These are phyloP conservation scores for Colletotrichum neosansevieriae DNA, from an alignment of 2,329 filamentous ascomycete species.

Conservation along the genomic window DNA sequence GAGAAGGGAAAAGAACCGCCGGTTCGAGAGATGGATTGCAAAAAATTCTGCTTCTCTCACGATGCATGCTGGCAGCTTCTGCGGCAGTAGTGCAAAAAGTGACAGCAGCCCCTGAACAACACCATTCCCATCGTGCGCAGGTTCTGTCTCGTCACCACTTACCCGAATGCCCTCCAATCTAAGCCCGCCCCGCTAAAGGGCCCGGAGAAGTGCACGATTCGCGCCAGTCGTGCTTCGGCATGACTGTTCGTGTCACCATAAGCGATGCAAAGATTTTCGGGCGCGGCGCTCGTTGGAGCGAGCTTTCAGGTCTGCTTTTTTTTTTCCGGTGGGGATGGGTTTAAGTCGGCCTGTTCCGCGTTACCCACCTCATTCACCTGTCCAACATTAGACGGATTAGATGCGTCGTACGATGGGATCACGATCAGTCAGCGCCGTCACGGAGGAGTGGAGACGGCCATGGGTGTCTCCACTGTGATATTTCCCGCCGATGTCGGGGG, in stretches of 20 bases:
- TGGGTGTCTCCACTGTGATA: slow-evolving; percentile 4
- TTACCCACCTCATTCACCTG: not conserved
- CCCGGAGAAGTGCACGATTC: not conserved
- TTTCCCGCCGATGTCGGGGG: slow-evolving; percentile 3
- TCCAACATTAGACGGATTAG: not conserved
- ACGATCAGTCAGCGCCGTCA: slow-evolving; percentile 38
- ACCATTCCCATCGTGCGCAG: not conserved
- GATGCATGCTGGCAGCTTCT: slow-evolving; percentile 15
- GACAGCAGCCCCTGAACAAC: slow-evolving; percentile 1
- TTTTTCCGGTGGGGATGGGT: slow-evolving; percentile 19
- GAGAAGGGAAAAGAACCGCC: slow-evolving; percentile 9
- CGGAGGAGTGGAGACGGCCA: slow-evolving; percentile 22
- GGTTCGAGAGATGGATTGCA: not conserved
- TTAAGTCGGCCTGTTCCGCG: slow-evolving; percentile 7
- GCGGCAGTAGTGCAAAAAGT: not conserved
- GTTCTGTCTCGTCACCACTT: slow-evolving; percentile 12
- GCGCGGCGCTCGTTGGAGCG: not conserved
- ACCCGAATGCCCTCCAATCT: slow-evolving; percentile 22
- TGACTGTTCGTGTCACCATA: not conserved
- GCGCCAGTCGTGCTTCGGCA: slow-evolving; percentile 12
- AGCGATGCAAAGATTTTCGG: slow-evolving; percentile 20
- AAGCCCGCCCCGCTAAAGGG: slow-evolving; percentile 15
- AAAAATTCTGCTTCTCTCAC: not conserved
- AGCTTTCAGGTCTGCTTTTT: not conserved
- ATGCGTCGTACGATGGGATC: slow-evolving; percentile 25